These are phyloP conservation scores for Sphaerulina musiva DNA, from an alignment of 2,329 filamentous ascomycete species.

Conservation along the genomic window DNA sequence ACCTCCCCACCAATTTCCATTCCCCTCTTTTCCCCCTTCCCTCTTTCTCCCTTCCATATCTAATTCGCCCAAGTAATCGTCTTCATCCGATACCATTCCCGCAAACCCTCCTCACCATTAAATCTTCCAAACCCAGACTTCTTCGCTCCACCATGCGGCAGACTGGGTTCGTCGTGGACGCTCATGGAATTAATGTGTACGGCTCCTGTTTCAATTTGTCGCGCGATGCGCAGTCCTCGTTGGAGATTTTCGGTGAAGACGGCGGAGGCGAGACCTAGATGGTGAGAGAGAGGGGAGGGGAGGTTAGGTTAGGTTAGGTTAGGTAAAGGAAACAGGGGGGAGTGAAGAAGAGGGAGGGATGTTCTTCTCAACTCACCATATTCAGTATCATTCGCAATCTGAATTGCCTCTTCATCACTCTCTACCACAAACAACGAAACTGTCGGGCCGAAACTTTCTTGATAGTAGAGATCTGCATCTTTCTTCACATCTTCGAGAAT, in stretches of 20 bases:
- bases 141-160: conserved; percentile 45
- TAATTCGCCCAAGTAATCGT: conserved; percentile 23
- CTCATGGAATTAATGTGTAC: conserved; percentile 46
- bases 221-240: conserved; percentile 37
- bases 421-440: conserved; percentile 62
- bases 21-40: too few relatives aligned
- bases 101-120: conserved; percentile 40
- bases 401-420: conserved; percentile 61
- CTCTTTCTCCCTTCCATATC: too few relatives aligned
- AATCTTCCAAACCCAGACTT: conserved; percentile 44
- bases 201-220: conserved; percentile 52
- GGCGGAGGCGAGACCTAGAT: conserved; percentile 48
- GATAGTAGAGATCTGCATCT: conserved; percentile 66
- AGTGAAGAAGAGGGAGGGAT: too few relatives aligned
- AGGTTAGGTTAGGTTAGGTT: too few relatives aligned
- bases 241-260: conserved; percentile 65
- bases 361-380: conserved; percentile 48
- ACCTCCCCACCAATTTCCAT: too few relatives aligned
- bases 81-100: conserved; percentile 40
- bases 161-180: conserved; percentile 41
- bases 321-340: too few relatives aligned
- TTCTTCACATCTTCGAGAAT: conserved; percentile 60
- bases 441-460: conserved; percentile 69
- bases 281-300: too few relatives aligned
- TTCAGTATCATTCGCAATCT: conserved; percentile 70